Percentiles rank a stretch among this genome's conserved stretches.
These are phyloP conservation scores for Carallia pectinifolia DNA, from an alignment of 345 rosid species.

Conservation along the genomic window DNA sequence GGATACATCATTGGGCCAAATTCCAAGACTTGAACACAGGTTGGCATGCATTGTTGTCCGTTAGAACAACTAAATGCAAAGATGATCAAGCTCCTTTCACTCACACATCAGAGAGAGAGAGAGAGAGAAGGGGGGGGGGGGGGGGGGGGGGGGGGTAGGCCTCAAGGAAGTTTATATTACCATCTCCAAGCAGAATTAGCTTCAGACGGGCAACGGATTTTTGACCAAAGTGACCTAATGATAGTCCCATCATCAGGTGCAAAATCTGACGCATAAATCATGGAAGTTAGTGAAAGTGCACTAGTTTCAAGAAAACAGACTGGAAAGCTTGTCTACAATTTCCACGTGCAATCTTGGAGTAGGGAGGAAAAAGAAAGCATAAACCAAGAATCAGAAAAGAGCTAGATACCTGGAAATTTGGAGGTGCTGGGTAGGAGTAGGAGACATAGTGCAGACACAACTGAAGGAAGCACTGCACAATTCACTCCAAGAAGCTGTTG, in stretches of 20 bases:
- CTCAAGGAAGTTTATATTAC: constrained; percentile 34
- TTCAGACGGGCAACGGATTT: constrained; percentile 63
- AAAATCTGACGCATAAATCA: constrained; percentile 23
- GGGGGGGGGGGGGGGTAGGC: not conserved
- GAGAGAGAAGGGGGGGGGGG: too few relatives aligned
- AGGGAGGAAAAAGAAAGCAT: not conserved
- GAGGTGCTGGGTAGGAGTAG: constrained; percentile 40
- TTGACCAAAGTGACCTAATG: constrained; percentile 36
- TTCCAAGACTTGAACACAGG: too few relatives aligned
- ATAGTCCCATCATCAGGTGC: constrained; percentile 13
- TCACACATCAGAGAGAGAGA: not conserved
- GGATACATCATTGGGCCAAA: too few relatives aligned
- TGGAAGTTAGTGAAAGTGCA: not conserved
- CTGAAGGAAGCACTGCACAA: constrained; percentile 54
- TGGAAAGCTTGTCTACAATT: not conserved
- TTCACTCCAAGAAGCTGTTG: constrained; percentile 53
- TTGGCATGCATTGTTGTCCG: too few relatives aligned
- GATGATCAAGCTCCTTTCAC: not conserved
- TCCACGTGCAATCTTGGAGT: too few relatives aligned
- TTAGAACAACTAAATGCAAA: not conserved
- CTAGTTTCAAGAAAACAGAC: not conserved
- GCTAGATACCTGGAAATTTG: constrained; percentile 41
- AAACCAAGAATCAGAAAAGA: not conserved
- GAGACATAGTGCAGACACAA: constrained; percentile 62
- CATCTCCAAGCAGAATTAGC: constrained; percentile 82